Evolutionary conservation across 441 rosid species (phyloP).

Genomic region (Daphne laureola): DNA sequence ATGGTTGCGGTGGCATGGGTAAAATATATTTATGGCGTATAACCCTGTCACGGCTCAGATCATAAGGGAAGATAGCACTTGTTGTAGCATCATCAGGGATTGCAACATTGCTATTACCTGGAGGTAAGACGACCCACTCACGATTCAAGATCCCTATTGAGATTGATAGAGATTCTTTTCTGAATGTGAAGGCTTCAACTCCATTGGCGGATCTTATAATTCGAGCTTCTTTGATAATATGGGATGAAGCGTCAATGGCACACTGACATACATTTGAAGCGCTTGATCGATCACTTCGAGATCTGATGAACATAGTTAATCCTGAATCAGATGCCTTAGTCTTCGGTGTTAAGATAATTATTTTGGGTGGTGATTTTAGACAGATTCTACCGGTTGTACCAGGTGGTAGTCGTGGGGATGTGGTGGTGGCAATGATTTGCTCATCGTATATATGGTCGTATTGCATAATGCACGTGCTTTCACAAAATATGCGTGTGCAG

Average conservation of each 20-base stretch:
- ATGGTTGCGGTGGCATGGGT: neutral
- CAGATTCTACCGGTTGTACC: too few species aligned
- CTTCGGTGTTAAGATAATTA: too few species aligned
- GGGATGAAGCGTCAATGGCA: constrained; percentile 3
- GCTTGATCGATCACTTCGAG: neutral
- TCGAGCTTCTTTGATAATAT: neutral
- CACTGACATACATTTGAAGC: constrained; percentile 4
- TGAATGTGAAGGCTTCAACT: neutral
- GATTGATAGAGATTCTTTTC: neutral
- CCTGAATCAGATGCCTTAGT: too few species aligned
- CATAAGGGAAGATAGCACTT: neutral
- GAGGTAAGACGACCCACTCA: neutral
- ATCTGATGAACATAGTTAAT: neutral
- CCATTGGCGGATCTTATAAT: neutral
- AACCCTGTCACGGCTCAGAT: neutral
- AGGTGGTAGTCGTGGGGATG: too few species aligned
- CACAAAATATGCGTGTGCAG: too few species aligned
- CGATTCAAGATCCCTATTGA: neutral
- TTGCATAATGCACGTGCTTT: too few species aligned
- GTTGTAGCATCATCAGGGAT: neutral
- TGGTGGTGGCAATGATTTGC: too few species aligned
- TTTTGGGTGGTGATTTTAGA: too few species aligned
- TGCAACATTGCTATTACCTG: neutral
- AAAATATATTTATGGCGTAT: neutral
- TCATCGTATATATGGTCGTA: too few species aligned